Base-by-base conservation (phyloP, 192 early-diverging fungal genomes). In the Funneliformis mosseae region DNA sequence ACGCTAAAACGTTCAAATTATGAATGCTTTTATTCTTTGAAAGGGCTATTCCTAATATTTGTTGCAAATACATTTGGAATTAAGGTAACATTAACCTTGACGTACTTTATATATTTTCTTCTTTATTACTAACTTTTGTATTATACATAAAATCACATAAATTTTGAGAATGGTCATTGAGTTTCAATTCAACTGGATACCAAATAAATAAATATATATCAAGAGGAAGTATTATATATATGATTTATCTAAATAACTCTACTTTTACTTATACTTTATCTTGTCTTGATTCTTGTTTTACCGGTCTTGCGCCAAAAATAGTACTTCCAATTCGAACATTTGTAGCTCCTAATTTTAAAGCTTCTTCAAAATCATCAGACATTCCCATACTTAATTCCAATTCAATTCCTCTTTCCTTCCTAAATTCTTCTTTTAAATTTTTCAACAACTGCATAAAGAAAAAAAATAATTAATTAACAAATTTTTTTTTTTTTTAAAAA, bases 331-430 rank as follows among this genome's bases (percentile, higher is more conserved):
- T 94, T n/a, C 98, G 92, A 41, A 99, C 92, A 80, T 93, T 98
- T 45, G 96, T 97, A 7, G 95, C 90, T 45, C 97, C 98, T 42
- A 92, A 88, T 43, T 89, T 83, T 68, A 99, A 88, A 7, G 97
- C 97, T 46, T 90, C 85, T 72, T 91, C 89, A 90, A 92, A 98
- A 85, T 99, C 97, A 81, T 91, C 93, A 28, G 97, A 98, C 98
- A 99, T 99, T 48, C 98, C 98, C 97, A 98, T 97, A 83, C 94
- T 96, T 69, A 97, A 85, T 84, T 95, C 94, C 59, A 98, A 82
- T 10, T 81, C 79, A 21, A 74, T 38, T 16, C 86, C 87, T 5
- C 81, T 46, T 25, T 28, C 60, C 4, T 72, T 50, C 64, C 73
- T 50, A 72, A 87, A 68, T 67, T 76, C 76, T 48, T 83, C 81